A percentile compares a stretch with the other conserved stretches of the same genome.
Evolutionary conservation across 129 eudicot genomes (phyloP).

Genomic region (Flaveria trinervia): DNA sequence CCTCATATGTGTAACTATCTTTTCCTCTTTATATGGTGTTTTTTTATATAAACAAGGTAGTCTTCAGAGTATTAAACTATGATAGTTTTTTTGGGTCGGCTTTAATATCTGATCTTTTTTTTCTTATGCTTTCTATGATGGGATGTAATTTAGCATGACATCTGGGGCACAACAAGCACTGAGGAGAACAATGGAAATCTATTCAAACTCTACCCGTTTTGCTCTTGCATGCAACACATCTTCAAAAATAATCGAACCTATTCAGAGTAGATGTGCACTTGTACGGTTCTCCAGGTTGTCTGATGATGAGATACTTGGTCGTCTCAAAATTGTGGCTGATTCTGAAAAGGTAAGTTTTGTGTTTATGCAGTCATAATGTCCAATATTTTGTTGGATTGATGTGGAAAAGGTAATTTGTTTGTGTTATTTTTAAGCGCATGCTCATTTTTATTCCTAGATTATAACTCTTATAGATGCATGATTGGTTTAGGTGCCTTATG

Average conservation of each 20-base stretch:
- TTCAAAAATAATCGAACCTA: slow-evolving; percentile 89
- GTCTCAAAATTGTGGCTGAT: slow-evolving; percentile 84
- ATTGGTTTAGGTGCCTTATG: slow-evolving; percentile 63
- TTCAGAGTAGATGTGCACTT: slow-evolving; percentile 99
- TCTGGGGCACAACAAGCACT: slow-evolving; percentile 99
- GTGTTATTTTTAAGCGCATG: neutral
- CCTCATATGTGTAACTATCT: neutral
- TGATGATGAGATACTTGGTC: slow-evolving; percentile 94
- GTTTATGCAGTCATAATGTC: neutral
- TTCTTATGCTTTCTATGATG: slow-evolving; percentile 22
- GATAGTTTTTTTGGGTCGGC: neutral
- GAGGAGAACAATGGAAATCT: slow-evolving; percentile 97
- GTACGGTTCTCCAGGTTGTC: slow-evolving; percentile 88
- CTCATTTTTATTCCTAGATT: neutral
- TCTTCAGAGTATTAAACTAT: neutral
- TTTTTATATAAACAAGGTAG: neutral
- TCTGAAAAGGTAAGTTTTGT: slow-evolving; percentile 66
- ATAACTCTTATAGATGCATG: neutral
- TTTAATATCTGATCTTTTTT: neutral
- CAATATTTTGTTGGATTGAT: neutral
- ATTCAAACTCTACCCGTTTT: slow-evolving; percentile 94
- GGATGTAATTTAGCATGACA: slow-evolving; percentile 71
- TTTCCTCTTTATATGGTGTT: neutral
- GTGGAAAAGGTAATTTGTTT: neutral
- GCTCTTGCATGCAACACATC: slow-evolving; percentile 97